Evolutionary conservation across 2,329 filamentous ascomycete genomes (phyloP).

Genomic region (Diaporthe citriasiana): DNA sequence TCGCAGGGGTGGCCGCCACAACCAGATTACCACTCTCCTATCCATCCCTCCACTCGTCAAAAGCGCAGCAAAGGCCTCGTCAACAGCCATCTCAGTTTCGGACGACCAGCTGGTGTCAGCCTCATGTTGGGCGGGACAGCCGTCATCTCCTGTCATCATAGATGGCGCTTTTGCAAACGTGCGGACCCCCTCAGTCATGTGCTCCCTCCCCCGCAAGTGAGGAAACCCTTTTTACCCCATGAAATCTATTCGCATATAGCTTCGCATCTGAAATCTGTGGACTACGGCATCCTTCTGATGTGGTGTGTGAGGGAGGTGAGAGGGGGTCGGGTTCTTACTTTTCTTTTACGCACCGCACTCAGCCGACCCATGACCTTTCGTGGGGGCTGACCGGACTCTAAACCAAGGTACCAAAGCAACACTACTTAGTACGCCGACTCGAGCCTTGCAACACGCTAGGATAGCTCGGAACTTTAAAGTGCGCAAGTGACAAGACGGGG

Average conservation of each 20-base stretch:
- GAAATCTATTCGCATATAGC: neutral
- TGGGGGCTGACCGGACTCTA: conserved; percentile 12
- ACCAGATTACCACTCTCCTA: neutral
- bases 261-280: neutral
- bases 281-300: neutral
- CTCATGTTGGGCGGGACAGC: neutral
- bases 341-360: conserved; percentile 79
- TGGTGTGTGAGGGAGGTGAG: conserved; percentile 16
- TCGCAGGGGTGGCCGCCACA: neutral
- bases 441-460: neutral
- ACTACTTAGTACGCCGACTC: neutral
- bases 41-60: neutral
- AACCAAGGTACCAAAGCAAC: neutral
- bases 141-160: neutral
- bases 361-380: conserved; percentile 78
- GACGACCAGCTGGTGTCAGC: neutral
- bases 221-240: neutral
- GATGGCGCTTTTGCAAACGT: neutral
- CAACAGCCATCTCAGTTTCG: neutral
- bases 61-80: neutral
- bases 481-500: neutral
- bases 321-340: conserved; percentile 4
- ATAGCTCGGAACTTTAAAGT: neutral
- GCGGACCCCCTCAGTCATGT: conserved; percentile 16
- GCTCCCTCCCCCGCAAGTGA: neutral